Evolutionary conservation across 2,329 filamentous ascomycete species (phyloP), one percentile per base, ranked within the genome.

Genomic region (Dactylellina haptotyla): DNA sequence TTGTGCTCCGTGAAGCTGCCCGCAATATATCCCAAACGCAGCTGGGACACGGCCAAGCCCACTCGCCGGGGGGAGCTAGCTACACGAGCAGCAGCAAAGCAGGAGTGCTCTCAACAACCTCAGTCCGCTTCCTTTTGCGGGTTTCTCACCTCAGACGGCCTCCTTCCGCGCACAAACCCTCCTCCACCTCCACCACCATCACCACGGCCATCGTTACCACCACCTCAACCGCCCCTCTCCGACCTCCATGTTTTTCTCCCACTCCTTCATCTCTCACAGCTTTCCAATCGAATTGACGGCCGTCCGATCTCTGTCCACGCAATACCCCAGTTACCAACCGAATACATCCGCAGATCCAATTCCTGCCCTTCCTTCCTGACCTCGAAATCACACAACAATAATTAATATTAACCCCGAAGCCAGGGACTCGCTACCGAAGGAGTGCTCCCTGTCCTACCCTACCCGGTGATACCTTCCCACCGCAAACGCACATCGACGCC

Each of bases 21-120:
- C n/a, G n/a, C 23, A 26, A 43, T 57, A 37, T 57, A 57, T 14
- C n/a, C 26, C n/a, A 57, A 57, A 57, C 53, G 28, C 18, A 43
- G n/a, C 20, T 30, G 53, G 53, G 9, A 57, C 53, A 18, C n/a
- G 20, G 30, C 28, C 50, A 54, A 37, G 50, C 50, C 28, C 25
- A 18, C 39, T 34, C 48, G 16, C 10, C 37, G 18, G 41, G 41
- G 8, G 16, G 45, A 50, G 45, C 45, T 50, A 50, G 20, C 20
- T 25, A 50, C 20, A 20, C 23, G 16, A 20, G 26, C 45, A 50
- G 12, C 23, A 50, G 20, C 45, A 30, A 26, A 50, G 3, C 14
- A n/a, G n/a, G n/a, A n/a, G n/a, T n/a, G n/a, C n/a, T n/a, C n/a
- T n/a, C n/a, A n/a, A n/a, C n/a, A n/a, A n/a, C n/a, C n/a, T n/a